Percentiles rank a stretch among this genome's conserved stretches.
These are phyloP conservation scores for Hyphodiscus hymeniophilus DNA, from an alignment of 495 filamentous ascomycete species.

Conservation along the genomic window DNA sequence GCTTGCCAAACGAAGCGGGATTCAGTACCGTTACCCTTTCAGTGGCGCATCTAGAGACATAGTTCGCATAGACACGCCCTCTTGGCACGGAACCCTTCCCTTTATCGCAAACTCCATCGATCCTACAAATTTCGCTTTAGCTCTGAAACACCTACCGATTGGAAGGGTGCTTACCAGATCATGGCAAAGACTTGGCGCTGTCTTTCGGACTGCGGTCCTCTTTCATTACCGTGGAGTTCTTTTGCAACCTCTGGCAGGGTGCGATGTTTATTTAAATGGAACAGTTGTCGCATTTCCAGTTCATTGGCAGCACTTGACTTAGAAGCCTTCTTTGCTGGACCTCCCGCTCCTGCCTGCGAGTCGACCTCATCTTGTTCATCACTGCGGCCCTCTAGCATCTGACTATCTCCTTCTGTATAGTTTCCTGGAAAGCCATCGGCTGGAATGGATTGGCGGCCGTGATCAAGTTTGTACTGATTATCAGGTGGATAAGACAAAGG, in stretches of 20 bases:
- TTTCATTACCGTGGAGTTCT: constrained; percentile 56
- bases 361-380: constrained; percentile 62
- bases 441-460: constrained; percentile 36
- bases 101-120: constrained; percentile 71
- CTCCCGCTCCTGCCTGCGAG: constrained; percentile 46
- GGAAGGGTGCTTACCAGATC: constrained; percentile 63
- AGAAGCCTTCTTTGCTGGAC: constrained; percentile 49
- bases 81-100: constrained; percentile 81
- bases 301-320: constrained; percentile 79
- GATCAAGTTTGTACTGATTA: constrained; percentile 13
- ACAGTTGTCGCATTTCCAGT: constrained; percentile 79
- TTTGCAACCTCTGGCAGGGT: constrained; percentile 73
- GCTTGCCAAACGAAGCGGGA: constrained; percentile 93
- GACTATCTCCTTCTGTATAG: constrained; percentile 58
- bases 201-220: constrained; percentile 76
- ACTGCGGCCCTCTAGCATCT: constrained; percentile 48
- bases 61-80: constrained; percentile 87
- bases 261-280: constrained; percentile 65
- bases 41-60: constrained; percentile 81
- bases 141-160: neutral
- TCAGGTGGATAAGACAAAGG: constrained; percentile 20
- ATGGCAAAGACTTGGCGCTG: constrained; percentile 96
- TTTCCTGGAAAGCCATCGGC: constrained; percentile 46
- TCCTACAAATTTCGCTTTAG: constrained; percentile 41
- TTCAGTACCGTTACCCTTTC: constrained; percentile 91